Evolutionary conservation across 345 rosid species (phyloP).

Genomic region (Clausena lansium): DNA sequence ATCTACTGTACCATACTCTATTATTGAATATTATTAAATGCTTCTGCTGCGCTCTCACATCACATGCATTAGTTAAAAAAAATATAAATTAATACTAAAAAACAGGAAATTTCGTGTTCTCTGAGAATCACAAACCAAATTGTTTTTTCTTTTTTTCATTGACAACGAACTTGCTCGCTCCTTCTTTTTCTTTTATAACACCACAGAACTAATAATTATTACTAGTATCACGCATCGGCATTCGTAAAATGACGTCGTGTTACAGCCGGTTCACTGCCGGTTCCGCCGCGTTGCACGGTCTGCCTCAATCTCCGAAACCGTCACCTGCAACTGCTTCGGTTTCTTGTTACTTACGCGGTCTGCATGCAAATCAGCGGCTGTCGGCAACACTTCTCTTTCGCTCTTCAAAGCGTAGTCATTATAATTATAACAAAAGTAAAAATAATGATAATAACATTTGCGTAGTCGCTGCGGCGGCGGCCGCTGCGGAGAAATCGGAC

Average conservation of each 20-base stretch:
- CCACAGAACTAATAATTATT: background rate
- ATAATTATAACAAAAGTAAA: too few relatives aligned
- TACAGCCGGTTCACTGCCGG: conserved; percentile 46
- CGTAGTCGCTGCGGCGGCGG: conserved; percentile 31
- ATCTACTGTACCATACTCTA: too few relatives aligned
- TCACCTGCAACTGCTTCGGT: conserved; percentile 19
- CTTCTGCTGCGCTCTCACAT: too few relatives aligned
- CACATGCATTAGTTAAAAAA: too few relatives aligned
- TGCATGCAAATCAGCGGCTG: conserved; percentile 20
- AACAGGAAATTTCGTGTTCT: too few relatives aligned
- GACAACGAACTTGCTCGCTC: too few relatives aligned
- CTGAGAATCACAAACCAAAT: too few relatives aligned
- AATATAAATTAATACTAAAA: too few relatives aligned
- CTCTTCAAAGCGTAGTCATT: conserved; percentile 25
- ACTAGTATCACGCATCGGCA: background rate
- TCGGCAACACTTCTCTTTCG: conserved; percentile 26
- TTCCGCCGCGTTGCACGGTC: conserved; percentile 16
- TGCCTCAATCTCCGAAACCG: conserved; percentile 24
- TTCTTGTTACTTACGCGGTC: conserved; percentile 26
- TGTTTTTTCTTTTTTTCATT: too few relatives aligned
- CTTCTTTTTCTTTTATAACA: background rate
- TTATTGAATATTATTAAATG: too few relatives aligned
- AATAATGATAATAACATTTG: background rate
- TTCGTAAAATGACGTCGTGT: conserved; percentile 46
- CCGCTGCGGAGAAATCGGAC: conserved; percentile 33